Conservation (phyloP, 306 rosid species). For the Lupinus albus region DNA sequence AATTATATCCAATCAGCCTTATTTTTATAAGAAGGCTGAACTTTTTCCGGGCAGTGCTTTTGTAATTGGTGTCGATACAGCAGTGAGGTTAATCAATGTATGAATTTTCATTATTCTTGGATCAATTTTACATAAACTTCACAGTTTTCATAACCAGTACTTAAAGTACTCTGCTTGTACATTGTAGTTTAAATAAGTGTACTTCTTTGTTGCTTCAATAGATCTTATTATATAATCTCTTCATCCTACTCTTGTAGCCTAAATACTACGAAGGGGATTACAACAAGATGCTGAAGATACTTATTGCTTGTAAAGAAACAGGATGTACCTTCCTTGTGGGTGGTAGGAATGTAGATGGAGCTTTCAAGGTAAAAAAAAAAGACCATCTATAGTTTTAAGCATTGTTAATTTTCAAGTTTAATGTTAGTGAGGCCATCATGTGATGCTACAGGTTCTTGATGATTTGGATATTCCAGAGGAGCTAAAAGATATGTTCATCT, state of each 20-base stretch:
- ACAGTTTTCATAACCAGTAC: not conserved
- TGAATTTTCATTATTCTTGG: conserved; percentile 22
- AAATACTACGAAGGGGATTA: conserved; percentile 82
- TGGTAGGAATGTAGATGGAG: conserved; percentile 81
- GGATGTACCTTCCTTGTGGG: conserved; percentile 80
- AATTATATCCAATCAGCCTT: conserved; percentile 85
- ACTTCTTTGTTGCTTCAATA: not conserved
- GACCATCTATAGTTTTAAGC: not conserved
- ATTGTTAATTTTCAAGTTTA: conserved; percentile 3
- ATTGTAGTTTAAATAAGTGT: not conserved
- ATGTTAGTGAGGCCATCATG: conserved; percentile 25
- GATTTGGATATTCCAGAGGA: conserved; percentile 80
- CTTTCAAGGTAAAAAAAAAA: conserved; percentile 66
- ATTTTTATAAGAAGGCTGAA: conserved; percentile 86
- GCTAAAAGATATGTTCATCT: conserved; percentile 73
- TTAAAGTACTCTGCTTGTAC: not conserved
- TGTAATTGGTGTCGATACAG: conserved; percentile 94
- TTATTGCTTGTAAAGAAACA: conserved; percentile 65
- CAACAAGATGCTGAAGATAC: conserved; percentile 75
- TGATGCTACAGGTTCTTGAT: conserved; percentile 65
- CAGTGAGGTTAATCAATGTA: conserved; percentile 81
- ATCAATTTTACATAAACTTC: conserved; percentile 13
- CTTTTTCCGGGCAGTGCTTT: conserved; percentile 91
- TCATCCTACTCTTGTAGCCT: conserved; percentile 59
- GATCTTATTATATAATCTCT: conserved; percentile 15